Evolutionary conservation across 495 filamentous ascomycete species (phyloP).

Genomic region (Neurospora sp.): DNA sequence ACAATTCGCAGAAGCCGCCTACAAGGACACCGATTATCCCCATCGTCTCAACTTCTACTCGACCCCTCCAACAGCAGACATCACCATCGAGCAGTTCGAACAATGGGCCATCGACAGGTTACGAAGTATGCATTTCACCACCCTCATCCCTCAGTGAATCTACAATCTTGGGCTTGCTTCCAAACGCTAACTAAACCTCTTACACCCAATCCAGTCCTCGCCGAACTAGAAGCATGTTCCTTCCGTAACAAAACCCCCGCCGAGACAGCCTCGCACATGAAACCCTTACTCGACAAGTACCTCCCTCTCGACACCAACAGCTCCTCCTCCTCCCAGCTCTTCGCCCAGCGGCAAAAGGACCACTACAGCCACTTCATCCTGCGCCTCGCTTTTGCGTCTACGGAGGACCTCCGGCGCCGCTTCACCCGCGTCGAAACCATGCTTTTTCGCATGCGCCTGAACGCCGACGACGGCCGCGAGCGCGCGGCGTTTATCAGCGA

Average conservation of each 20-base stretch:
- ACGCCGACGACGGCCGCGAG: slow-evolving; percentile 59
- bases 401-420: slow-evolving; percentile 82
- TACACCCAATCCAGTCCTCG: slow-evolving; percentile 53
- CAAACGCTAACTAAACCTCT: too few relatives aligned
- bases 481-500: slow-evolving; percentile 64
- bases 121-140: slow-evolving; percentile 32
- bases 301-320: slow-evolving; percentile 74
- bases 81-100: slow-evolving; percentile 96
- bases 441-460: slow-evolving; percentile 75
- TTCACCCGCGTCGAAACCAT: slow-evolving; percentile 80
- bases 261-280: slow-evolving; percentile 73
- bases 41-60: slow-evolving; percentile 89
- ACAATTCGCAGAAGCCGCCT: slow-evolving; percentile 68
- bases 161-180: too few relatives aligned
- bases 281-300: slow-evolving; percentile 71
- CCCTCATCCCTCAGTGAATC: too few relatives aligned
- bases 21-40: slow-evolving; percentile 65
- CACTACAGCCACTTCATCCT: slow-evolving; percentile 98
- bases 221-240: slow-evolving; percentile 89
- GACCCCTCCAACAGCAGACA: slow-evolving; percentile 79
- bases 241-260: slow-evolving; percentile 78
- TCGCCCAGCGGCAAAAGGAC: slow-evolving; percentile 79
- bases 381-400: slow-evolving; percentile 81
- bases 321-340: slow-evolving; percentile 45
- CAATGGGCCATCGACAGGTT: slow-evolving; percentile 98